phyloP scores from a whole-genome alignment of 805 yeast species.

The Candida maris region DNA sequence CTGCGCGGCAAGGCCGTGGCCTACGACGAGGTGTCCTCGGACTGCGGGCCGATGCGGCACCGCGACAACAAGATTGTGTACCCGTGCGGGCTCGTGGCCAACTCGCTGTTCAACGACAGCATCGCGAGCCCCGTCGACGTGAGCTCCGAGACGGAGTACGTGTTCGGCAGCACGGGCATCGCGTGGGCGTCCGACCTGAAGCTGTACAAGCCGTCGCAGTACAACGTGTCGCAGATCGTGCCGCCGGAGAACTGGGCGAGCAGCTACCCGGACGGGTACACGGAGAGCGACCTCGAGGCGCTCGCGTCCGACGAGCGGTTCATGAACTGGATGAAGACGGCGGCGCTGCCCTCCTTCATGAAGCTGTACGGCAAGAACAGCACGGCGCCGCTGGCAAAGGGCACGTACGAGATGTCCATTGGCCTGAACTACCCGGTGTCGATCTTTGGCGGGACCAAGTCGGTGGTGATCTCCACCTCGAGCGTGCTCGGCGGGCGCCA shows the following conservation, averaged over 20 bases:
- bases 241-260: constrained; percentile 94
- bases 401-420: constrained; percentile 66
- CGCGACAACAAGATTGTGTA: constrained; percentile 48
- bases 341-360: constrained; percentile 86
- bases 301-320: constrained; percentile 74
- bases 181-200: constrained; percentile 82
- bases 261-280: constrained; percentile 82
- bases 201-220: constrained; percentile 69
- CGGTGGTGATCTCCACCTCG: constrained; percentile 75
- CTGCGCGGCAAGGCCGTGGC: constrained; percentile 70
- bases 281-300: constrained; percentile 75
- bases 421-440: constrained; percentile 79
- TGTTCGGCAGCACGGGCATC: constrained; percentile 53
- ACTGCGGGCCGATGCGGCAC: constrained; percentile 50
- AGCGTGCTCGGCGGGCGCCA: constrained; percentile 87
- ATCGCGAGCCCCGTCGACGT: constrained; percentile 47
- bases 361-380: constrained; percentile 78
- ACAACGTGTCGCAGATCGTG: constrained; percentile 64
- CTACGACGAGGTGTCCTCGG: constrained; percentile 43
- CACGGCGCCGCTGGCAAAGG: constrained; percentile 49
- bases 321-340: constrained; percentile 98
- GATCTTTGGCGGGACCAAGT: constrained; percentile 84
- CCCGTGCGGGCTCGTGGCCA: constrained; percentile 95
- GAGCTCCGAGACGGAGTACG: constrained; percentile 35
- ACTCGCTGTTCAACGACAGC: constrained; percentile 88